Evolutionary conservation across 1,284 basidiomycete species (phyloP).

Genomic region (Porogramme epimiltina): DNA sequence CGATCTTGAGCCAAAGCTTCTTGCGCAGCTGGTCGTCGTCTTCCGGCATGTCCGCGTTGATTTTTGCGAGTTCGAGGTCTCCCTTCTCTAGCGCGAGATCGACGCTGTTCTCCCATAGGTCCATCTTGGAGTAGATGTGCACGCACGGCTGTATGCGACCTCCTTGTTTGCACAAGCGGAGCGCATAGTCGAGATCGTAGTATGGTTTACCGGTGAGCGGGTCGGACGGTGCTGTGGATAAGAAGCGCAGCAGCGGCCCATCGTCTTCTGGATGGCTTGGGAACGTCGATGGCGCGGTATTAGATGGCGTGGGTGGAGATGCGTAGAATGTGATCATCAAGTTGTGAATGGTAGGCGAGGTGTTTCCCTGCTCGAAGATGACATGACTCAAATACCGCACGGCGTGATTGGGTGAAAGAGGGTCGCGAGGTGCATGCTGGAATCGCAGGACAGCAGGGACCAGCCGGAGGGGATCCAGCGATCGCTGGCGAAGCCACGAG

Average conservation of each 20-base stretch:
- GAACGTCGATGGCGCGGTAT: conserved; percentile 36
- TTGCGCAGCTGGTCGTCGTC: conserved; percentile 87
- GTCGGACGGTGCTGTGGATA: conserved; percentile 83
- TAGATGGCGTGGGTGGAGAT: conserved; percentile 41
- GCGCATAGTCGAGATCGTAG: conserved; percentile 96
- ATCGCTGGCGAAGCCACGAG: conserved; percentile 84
- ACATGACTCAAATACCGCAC: conserved; percentile 87
- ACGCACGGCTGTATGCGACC: conserved; percentile 90
- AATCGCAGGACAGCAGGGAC: conserved; percentile 89
- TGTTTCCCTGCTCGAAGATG: conserved; percentile 79
- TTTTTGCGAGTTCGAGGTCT: conserved; percentile 90
- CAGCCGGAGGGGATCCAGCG: conserved; percentile 82
- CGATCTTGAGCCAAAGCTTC: conserved; percentile 98
- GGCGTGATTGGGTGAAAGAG: conserved; percentile 79
- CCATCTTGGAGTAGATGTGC: conserved; percentile 98
- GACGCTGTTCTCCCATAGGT: conserved; percentile 93
- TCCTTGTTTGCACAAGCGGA: conserved; percentile 87
- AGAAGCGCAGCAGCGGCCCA: conserved; percentile 81
- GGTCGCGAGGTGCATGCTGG: conserved; percentile 70
- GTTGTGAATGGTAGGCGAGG: conserved; percentile 90
- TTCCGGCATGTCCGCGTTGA: conserved; percentile 92
- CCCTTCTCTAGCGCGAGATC: conserved; percentile 94
- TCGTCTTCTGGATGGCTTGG: conserved; percentile 61
- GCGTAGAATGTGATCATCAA: conserved; percentile 89
- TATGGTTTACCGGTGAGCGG: conserved; percentile 86